Evolutionary conservation across 2,329 filamentous ascomycete genomes (phyloP), one percentile per base, ranked within the genome.

Genomic region (Nannizzia gypsea): DNA sequence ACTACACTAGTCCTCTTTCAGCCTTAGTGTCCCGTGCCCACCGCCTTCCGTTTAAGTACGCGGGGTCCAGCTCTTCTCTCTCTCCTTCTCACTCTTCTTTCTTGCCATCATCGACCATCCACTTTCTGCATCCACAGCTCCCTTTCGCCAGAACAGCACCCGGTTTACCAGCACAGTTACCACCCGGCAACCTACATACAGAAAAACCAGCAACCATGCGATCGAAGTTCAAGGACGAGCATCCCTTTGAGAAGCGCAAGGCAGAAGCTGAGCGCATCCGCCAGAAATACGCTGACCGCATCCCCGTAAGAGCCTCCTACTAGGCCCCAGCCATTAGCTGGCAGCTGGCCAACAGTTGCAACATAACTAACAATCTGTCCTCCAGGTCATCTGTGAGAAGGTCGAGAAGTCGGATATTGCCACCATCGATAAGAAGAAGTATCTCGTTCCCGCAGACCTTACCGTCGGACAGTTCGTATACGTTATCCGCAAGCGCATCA

Each of bases 361-460:
- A n/a, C 20, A 50, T 46, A 50, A 24, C 2, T 22, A 50, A 24
- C 11, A 22, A 28, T 48, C 61, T 22, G 17, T 5, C 31, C 57
- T 62, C 67, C 69, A 96, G 91, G 92, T 99, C 65, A 99, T 99
- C 75, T 99, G 93, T 82, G 93, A 97, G 78, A 97, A 97, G 82
- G 92, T 97, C 68, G 93, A 99, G 80, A 97, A 96, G 81, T 95
- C 89, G 64, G 93, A 99, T 74, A 99, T 99, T 70, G 93, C 93
- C 63, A 97, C 93, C 67, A 99, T 99, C 82, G 93, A 99, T 80
- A 99, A 99, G 87, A 99, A 99, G 86, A 99, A 99, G 81, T 99
- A 99, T 73, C 84, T 99, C 56, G 93, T 99, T 28, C 93, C 93
- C 13, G 90, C 93, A 68, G 93, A 99, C 73, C 84, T 99, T 72